phyloP scores from a whole-genome alignment of 2,329 filamentous ascomycete species.

The Sclerotinia spermophila region DNA sequence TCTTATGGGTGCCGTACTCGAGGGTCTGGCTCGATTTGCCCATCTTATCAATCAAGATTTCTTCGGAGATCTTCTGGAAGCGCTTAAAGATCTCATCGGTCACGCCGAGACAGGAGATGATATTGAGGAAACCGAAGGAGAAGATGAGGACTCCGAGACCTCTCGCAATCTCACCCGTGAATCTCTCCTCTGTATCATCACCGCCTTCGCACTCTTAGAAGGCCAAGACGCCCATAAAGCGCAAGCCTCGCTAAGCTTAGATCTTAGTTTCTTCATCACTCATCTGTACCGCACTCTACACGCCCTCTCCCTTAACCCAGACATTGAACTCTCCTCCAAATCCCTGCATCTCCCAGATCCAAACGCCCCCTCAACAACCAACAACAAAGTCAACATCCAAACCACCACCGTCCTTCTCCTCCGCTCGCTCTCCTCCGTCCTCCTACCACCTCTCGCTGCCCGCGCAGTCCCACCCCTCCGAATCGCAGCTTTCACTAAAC shows the following conservation, averaged over 20 bases:
- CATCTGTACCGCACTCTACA: slow-evolving; percentile 88
- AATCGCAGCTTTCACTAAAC: slow-evolving; percentile 90
- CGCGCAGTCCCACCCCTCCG: slow-evolving; percentile 75
- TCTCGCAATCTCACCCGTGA: slow-evolving; percentile 78
- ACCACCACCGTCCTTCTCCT: slow-evolving; percentile 92
- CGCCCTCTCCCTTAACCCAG: slow-evolving; percentile 72
- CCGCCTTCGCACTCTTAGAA: slow-evolving; percentile 91
- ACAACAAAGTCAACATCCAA: slow-evolving; percentile 84
- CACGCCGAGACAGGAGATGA: slow-evolving; percentile 60
- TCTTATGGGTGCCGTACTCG: slow-evolving; percentile 94
- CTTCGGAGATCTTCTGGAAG: slow-evolving; percentile 93
- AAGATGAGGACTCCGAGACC: slow-evolving; percentile 48
- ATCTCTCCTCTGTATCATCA: slow-evolving; percentile 88
- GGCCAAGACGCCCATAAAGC: slow-evolving; percentile 90
- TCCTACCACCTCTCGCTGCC: slow-evolving; percentile 71
- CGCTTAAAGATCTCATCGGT: slow-evolving; percentile 85
- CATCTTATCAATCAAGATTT: slow-evolving; percentile 99
- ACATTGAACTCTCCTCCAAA: slow-evolving; percentile 77
- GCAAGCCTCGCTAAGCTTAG: slow-evolving; percentile 75
- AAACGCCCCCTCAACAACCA: slow-evolving; percentile 45
- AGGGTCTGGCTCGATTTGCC: slow-evolving; percentile 88
- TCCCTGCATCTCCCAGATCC: slow-evolving; percentile 69
- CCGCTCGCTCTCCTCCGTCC: slow-evolving; percentile 75
- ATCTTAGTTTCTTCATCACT: slow-evolving; percentile 91
- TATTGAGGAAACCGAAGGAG: slow-evolving; percentile 43